Evolutionary conservation across 2,329 filamentous ascomycete genomes (phyloP).

Genomic region (Coniella lustricola): DNA sequence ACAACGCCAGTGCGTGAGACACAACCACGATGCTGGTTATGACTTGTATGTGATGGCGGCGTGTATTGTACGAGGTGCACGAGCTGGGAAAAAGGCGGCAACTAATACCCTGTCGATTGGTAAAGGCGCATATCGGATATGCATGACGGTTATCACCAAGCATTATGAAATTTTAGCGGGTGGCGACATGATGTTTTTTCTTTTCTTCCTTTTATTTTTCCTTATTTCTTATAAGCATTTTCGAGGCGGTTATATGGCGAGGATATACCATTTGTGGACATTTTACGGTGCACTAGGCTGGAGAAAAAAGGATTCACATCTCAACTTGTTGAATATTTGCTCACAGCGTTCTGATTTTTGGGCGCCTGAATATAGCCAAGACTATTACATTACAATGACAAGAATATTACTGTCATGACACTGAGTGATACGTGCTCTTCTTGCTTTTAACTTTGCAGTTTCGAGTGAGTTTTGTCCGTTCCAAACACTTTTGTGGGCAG

Average conservation of each 20-base stretch:
- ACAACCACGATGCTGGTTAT: background rate
- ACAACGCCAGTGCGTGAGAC: background rate
- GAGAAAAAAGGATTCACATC: background rate
- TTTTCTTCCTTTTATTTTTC: background rate
- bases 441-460: background rate
- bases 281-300: background rate
- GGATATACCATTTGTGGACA: slow-evolving; percentile 15
- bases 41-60: too few species aligned
- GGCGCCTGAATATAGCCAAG: too few species aligned
- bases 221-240: slow-evolving; percentile 6
- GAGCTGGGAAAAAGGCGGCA: too few species aligned
- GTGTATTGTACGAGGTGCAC: too few species aligned
- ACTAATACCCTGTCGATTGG: background rate
- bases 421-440: too few species aligned
- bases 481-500: background rate
- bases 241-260: slow-evolving; percentile 5
- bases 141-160: background rate
- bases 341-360: too few species aligned
- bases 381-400: too few species aligned
- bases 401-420: too few species aligned
- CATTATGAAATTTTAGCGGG: background rate
- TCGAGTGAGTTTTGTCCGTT: background rate
- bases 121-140: background rate
- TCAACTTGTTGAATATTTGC: background rate
- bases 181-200: background rate